phyloP scores from a whole-genome alignment of 495 filamentous ascomycete genomes.

The Aspergillus funiculosus region DNA sequence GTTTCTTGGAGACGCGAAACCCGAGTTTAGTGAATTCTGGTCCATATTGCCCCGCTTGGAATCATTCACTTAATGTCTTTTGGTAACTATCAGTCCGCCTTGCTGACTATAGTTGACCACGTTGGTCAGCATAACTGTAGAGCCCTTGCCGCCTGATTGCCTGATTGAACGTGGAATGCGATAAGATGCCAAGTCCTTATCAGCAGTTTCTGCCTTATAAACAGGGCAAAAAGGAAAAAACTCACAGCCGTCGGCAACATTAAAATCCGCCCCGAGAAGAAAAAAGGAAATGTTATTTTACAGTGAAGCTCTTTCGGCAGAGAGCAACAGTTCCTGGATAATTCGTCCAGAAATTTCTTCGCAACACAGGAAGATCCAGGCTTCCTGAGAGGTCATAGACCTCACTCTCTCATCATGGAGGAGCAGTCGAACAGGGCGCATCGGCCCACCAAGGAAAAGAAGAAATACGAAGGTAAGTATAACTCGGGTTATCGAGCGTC shows the following conservation, averaged over 20 bases:
- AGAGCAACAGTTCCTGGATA: slow-evolving; percentile 14
- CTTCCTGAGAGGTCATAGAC: slow-evolving; percentile 27
- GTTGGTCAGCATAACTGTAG: slow-evolving; percentile 5
- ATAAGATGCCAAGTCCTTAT: slow-evolving; percentile 9
- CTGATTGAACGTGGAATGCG: no score
- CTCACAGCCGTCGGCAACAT: slow-evolving; percentile 19
- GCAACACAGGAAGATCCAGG: slow-evolving; percentile 16
- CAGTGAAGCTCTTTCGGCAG: slow-evolving; percentile 16
- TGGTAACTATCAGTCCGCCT: not conserved
- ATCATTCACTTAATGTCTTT: not conserved
- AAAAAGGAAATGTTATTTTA: slow-evolving; percentile 37
- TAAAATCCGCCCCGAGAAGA: slow-evolving; percentile 28
- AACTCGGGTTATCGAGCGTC: not conserved
- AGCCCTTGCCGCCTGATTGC: slow-evolving; percentile 11
- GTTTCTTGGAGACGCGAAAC: not conserved
- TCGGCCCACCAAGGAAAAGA: slow-evolving; percentile 85
- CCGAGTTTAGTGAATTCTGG: no score
- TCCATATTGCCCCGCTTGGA: slow-evolving; percentile 17
- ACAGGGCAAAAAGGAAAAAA: slow-evolving; percentile 15
- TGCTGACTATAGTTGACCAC: slow-evolving; percentile 6
- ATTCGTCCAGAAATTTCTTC: slow-evolving; percentile 14
- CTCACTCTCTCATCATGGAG: slow-evolving; percentile 55
- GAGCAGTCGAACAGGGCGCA: slow-evolving; percentile 81
- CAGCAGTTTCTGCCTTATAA: slow-evolving; percentile 3
- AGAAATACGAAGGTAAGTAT: slow-evolving; percentile 57